phyloP scores from a whole-genome alignment of 306 rosid genomes.

The Vicia faba region DNA sequence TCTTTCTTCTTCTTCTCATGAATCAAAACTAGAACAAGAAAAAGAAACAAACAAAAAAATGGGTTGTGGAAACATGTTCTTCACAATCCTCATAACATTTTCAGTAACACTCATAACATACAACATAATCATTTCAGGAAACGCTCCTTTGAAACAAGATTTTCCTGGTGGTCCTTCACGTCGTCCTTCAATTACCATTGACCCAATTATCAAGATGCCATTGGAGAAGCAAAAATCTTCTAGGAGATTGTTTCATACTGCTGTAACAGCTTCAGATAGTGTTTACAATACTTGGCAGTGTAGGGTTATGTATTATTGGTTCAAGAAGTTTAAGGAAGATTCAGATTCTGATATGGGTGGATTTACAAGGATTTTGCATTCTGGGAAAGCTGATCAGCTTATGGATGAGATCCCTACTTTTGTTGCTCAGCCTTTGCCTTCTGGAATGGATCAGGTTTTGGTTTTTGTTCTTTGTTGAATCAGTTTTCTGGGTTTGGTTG shows the following conservation, averaged over 20 bases:
- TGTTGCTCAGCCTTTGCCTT: conserved; percentile 93
- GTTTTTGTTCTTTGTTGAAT: background rate
- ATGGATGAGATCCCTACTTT: conserved; percentile 98
- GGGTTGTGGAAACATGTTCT: conserved; percentile 95
- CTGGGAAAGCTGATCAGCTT: conserved; percentile 75
- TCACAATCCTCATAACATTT: conserved; percentile 65
- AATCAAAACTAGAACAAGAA: background rate
- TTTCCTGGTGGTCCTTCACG: conserved; percentile 89
- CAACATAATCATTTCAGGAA: conserved; percentile 88
- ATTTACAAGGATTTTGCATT: conserved; percentile 86
- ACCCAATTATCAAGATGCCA: conserved; percentile 95
- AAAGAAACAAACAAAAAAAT: conserved; percentile 33
- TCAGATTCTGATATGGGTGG: conserved; percentile 91
- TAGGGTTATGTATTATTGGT: conserved; percentile 93
- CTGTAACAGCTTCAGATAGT: conserved; percentile 91
- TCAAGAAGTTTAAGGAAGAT: conserved; percentile 58
- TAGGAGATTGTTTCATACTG: conserved; percentile 80
- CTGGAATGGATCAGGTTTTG: conserved; percentile 89
- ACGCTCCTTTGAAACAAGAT: conserved; percentile 77
- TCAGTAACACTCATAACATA: conserved; percentile 91
- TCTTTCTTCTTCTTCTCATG: background rate
- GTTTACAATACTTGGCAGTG: conserved; percentile 98
- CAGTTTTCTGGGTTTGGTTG: background rate
- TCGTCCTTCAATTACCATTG: conserved; percentile 47
- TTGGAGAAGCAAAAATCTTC: conserved; percentile 31